Evolutionary conservation across 2,329 filamentous ascomycete genomes (phyloP).

Genomic region (Penicillium occitanis): DNA sequence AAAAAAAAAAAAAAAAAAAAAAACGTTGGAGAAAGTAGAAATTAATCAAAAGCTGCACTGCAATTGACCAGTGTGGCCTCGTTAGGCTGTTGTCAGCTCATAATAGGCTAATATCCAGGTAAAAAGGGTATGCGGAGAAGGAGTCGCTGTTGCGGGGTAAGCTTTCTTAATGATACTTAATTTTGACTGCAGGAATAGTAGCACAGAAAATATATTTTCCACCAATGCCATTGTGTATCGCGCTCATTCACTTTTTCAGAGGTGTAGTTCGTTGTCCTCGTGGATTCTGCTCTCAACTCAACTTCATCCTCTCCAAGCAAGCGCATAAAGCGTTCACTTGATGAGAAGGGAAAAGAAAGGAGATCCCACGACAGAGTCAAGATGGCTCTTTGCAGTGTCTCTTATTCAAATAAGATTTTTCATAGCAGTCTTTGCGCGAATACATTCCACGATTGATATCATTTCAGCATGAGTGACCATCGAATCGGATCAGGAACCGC

Average conservation of each 20-base stretch:
- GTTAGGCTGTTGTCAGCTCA: constrained; percentile 2
- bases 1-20: not conserved
- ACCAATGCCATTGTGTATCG: not conserved
- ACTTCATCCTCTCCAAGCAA: constrained; percentile 38
- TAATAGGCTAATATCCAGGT: not conserved
- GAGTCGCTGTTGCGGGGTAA: not conserved
- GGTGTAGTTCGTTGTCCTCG: too few species aligned
- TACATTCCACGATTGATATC: constrained; percentile 1
- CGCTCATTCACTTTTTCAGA: too few species aligned
- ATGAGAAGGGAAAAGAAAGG: constrained; percentile 37
- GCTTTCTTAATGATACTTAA: not conserved
- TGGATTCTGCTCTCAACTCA: not conserved
- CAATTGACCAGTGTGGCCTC: not conserved
- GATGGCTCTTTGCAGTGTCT: constrained; percentile 1
- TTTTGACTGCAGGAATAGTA: not conserved
- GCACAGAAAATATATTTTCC: not conserved
- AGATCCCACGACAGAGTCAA: constrained; percentile 22
- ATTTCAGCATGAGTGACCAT: constrained; percentile 2
- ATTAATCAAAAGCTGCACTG: not conserved
- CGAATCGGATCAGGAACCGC: not conserved
- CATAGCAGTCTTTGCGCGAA: not conserved
- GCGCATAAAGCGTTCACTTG: constrained; percentile 38
- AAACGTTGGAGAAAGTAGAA: not conserved
- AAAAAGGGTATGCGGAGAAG: not conserved
- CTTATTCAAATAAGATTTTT: not conserved